Percentiles rank a stretch among this genome's conserved stretches.
Evolutionary conservation across 352 stramenopile species (phyloP).

Genomic region (Pythium vanterpoolii): DNA sequence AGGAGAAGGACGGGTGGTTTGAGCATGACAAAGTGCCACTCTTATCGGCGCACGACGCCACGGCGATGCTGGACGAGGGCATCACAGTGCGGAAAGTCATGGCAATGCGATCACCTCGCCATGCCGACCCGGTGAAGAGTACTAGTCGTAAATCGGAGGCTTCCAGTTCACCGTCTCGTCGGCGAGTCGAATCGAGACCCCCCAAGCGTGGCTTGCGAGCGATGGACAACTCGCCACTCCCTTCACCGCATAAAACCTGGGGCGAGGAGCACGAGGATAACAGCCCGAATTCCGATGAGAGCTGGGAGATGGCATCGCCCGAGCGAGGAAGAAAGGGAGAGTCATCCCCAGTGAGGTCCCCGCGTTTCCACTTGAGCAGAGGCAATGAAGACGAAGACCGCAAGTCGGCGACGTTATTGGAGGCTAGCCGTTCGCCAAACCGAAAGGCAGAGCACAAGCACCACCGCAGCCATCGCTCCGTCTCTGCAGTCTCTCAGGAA

Average conservation of each 20-base stretch:
- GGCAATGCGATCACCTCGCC: slow-evolving; percentile 40
- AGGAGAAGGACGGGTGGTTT: slow-evolving; percentile 47
- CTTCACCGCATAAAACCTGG: neutral
- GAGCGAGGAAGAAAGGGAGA: neutral
- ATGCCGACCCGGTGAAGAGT: neutral
- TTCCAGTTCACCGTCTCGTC: neutral
- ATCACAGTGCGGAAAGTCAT: slow-evolving; percentile 54
- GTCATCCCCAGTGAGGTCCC: slow-evolving; percentile 4
- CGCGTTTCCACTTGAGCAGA: neutral
- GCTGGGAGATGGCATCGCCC: slow-evolving; percentile 17
- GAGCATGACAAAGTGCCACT: slow-evolving; percentile 63
- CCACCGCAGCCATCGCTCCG: slow-evolving; percentile 1
- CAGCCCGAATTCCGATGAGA: slow-evolving; percentile 18
- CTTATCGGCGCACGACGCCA: slow-evolving; percentile 41
- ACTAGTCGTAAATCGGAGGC: neutral
- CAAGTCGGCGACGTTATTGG: neutral
- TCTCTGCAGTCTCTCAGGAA: slow-evolving; percentile 9
- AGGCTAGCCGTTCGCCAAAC: neutral
- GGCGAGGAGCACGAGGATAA: neutral
- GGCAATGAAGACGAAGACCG: neutral
- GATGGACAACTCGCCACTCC: neutral
- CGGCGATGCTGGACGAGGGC: slow-evolving; percentile 25
- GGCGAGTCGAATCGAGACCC: neutral
- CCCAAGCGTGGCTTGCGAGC: slow-evolving; percentile 6
- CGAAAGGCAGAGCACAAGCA: neutral